These are phyloP conservation scores for Aspergillus sp. DNA, from an alignment of 2,329 filamentous ascomycete species.

Conservation along the genomic window DNA sequence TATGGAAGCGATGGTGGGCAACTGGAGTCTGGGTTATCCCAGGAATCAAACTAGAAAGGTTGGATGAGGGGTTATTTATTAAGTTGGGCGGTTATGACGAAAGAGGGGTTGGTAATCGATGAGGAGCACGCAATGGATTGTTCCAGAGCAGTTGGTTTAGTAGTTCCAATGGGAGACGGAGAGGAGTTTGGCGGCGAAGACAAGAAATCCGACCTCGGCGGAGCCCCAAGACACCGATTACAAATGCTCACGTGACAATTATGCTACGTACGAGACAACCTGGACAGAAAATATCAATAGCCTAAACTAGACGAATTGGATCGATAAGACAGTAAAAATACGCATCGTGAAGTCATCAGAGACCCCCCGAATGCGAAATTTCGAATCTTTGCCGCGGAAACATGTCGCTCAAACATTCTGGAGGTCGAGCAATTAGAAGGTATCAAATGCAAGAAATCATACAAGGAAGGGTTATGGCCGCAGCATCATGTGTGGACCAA, in stretches of 20 bases:
- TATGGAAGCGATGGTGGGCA: constrained; percentile 63
- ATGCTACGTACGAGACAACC: no score
- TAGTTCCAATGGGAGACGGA: no score
- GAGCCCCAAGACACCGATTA: no score
- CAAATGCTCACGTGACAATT: background rate
- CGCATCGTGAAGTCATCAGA: constrained; percentile 2
- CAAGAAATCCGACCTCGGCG: no score
- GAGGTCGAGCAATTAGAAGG: background rate
- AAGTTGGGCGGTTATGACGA: background rate
- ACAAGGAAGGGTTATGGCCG: background rate
- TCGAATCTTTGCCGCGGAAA: background rate
- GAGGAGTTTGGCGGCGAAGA: no score
- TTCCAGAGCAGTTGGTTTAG: background rate
- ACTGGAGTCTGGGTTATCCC: constrained; percentile 4
- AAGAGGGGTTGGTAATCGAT: constrained; percentile 6
- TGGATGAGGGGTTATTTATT: background rate
- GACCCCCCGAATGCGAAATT: background rate
- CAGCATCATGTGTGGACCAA: background rate
- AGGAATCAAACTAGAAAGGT: background rate
- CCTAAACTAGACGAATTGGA: background rate
- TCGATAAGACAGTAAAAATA: background rate
- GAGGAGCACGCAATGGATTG: constrained; percentile 5
- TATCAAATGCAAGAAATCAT: constrained; percentile 5
- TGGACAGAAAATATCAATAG: background rate
- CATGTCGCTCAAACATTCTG: constrained; percentile 1